Conservation (phyloP, 176 grass and related monocot genomes). For the Eremochloa ophiuroides region DNA sequence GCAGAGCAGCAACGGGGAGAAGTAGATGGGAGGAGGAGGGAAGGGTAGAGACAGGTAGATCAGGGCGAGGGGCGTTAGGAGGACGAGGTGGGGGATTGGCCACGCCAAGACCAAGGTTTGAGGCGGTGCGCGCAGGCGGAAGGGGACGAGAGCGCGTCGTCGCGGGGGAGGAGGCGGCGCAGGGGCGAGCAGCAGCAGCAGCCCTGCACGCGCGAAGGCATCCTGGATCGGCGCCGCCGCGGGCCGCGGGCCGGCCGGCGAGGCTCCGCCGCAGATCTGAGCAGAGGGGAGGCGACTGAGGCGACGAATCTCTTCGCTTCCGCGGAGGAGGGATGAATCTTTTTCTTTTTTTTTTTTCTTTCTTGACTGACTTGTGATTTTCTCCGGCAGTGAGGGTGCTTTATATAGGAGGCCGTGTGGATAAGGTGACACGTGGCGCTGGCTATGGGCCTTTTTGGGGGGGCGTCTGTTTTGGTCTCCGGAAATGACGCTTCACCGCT, state of each 20-base stretch:
- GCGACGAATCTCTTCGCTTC: too few species aligned
- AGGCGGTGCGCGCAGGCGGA: constrained; percentile 59
- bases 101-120: constrained; percentile 40
- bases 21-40: too few species aligned
- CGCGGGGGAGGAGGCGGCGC: constrained; percentile 25
- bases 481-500: too few species aligned
- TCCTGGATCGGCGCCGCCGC: constrained; percentile 22
- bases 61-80: not conserved
- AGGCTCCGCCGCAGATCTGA: not conserved
- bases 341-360: not conserved
- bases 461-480: too few species aligned
- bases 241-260: constrained; percentile 28
- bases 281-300: not conserved
- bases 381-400: not conserved
- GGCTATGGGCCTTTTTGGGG: not conserved
- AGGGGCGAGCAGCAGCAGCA: not conserved
- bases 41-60: not conserved
- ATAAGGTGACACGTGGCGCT: constrained; percentile 48
- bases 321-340: not conserved
- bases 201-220: constrained; percentile 43
- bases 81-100: not conserved
- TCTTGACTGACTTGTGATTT: too few species aligned
- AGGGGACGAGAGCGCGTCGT: constrained; percentile 16
- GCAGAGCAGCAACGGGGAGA: not conserved
- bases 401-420: not conserved